A percentile compares a stretch with the other conserved stretches of the same genome.
These are phyloP conservation scores for Aspergillus sclerotioniger DNA, from an alignment of 495 filamentous ascomycete species.

Conservation along the genomic window DNA sequence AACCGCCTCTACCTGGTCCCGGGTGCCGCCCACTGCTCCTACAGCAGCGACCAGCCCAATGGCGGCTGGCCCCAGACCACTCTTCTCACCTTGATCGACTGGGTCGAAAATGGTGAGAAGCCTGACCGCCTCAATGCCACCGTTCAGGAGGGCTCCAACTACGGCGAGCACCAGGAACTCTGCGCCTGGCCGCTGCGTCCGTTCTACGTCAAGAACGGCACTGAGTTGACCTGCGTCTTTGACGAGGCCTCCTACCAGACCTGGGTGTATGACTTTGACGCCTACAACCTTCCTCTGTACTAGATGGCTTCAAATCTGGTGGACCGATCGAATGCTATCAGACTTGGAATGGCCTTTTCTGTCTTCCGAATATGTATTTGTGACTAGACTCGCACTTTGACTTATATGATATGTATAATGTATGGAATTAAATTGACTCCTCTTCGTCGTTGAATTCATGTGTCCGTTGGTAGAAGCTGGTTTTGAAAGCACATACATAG, in stretches of 20 bases:
- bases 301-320: too few relatives aligned
- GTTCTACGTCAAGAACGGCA: constrained; percentile 35
- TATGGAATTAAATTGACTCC: too few relatives aligned
- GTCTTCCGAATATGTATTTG: too few relatives aligned
- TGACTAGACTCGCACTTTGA: too few relatives aligned
- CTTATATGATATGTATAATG: too few relatives aligned
- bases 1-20: constrained; percentile 52
- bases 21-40: constrained; percentile 47
- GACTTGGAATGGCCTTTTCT: background rate
- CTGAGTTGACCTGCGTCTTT: constrained; percentile 39
- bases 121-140: constrained; percentile 41
- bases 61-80: constrained; percentile 46
- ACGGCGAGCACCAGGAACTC: constrained; percentile 40
- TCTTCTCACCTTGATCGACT: constrained; percentile 45
- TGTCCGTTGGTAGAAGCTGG: too few relatives aligned
- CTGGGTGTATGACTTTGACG: constrained; percentile 38
- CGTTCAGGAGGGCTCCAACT: constrained; percentile 28
- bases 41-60: constrained; percentile 39
- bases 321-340: background rate
- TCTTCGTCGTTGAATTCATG: too few relatives aligned
- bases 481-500: too few relatives aligned
- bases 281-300: constrained; percentile 30
- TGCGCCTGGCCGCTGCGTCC: constrained; percentile 50
- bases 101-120: constrained; percentile 50
- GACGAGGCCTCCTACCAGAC: constrained; percentile 40